Base-by-base conservation (phyloP, 139 green algal species). In the Closterium sp. region DNA sequence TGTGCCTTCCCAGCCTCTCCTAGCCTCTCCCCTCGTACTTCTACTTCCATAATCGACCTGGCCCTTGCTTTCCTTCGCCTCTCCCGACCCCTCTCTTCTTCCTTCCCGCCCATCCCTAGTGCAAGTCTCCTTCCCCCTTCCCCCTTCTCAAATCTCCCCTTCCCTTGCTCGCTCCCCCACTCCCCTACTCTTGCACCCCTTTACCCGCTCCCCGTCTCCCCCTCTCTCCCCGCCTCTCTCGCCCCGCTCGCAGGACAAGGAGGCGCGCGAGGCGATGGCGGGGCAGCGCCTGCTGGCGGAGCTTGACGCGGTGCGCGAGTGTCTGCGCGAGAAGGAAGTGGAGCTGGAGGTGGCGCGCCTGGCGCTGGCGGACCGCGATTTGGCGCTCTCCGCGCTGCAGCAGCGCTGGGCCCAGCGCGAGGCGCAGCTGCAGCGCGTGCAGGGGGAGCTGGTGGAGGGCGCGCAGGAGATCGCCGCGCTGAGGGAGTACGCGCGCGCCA, bases 301-400 rank as follows among this genome's bases (percentile, higher is more conserved):
- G 84, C 90, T 92, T 28, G 36, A 90, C 33, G 34, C 84, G 31
- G 84, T 92, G 16, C 43, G 86, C 19, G 90, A 92, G 31, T 90
- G 35, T 34, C 64, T 92, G 81, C 30, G 33, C 30, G 32, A 90
- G 34, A 92, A 92, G 33, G 90, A 92, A 9, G 90, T 90, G 83
- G 90, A 91, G 38, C 43, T 92, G 8, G 83, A 81, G 33, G 43
- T 36, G 1, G 86, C 76, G 32, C 69, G 31, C 84, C 28, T 33
- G 31, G 31, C 31, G 31, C 66, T 92, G 16, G 90, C 85, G 34
- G 32, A 69, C 38, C 90, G 90, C 84, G 86, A 92, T 7, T 84
- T 90, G 32, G 90, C 90, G 84, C 90, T 92, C 32, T 25, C 84
- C 31, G 36, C 23, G 32, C 33, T 92, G 30, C 30, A 90, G 28